Base-by-base conservation (phyloP, 164 flowering plant genomes). In the Brasenia schreberi region DNA sequence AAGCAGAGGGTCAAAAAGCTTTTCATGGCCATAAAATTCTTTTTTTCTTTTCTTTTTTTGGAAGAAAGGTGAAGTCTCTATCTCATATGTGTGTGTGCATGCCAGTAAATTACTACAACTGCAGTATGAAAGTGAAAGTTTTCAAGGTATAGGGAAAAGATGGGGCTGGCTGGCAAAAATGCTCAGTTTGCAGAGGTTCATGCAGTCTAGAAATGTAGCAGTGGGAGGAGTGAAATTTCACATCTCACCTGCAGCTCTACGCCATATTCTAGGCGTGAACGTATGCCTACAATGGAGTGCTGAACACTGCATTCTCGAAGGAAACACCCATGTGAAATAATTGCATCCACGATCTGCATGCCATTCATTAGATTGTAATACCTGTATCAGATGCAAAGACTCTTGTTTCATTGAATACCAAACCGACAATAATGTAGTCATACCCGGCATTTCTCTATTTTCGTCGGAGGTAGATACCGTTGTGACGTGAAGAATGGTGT, bases 281-380 rank as follows among this genome's bases (percentile, higher is more conserved):
- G 83, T 4, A 93, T 75, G 52, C 98, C 98, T 43, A 93, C 97
- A 17, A 93, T 74, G 33, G 98, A 89, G 76, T 82, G 88, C 71
- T 86, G 73, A 59, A 93, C 74, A 14, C 85, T 89, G 72, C 96
- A 90, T 75, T 89, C 98, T 42, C 83, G 77, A 79, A 94, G 72
- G 81, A 94, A 94, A 79, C 98, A 94, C 53, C 98, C 98, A 65
- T 91, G 98, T 27, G 98, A 94, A 60, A 94, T 77, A 67, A 94
- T 91, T 53, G 98, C 82, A 75, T 91, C 87, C 7, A 80, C 42
- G 63, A 94, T 86, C 98, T 94, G 87, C 78, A 79, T 60, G 5
- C 70, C 66, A 10, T 59, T 70, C 44, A 33, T 33, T 33, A 33
- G 4, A 33, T 33, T 33, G 39, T 33, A 33, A 1, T 33, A 33